Percentiles rank a stretch among this genome's conserved stretches.
Evolutionary conservation across 805 yeast species (phyloP).

Genomic region (Limtongia smithiae): DNA sequence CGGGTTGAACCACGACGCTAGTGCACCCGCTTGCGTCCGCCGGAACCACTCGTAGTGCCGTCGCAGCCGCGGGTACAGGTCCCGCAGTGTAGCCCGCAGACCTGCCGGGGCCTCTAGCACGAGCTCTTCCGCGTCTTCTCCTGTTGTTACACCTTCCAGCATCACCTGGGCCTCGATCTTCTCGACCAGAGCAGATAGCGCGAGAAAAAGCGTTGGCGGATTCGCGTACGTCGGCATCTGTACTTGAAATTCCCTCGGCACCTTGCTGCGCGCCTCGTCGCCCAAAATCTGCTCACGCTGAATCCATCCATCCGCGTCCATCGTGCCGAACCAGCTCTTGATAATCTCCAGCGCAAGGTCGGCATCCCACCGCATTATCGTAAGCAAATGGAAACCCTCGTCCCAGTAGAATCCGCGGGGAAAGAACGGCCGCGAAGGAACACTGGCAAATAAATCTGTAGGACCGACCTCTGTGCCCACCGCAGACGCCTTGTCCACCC

Average conservation of each 20-base stretch:
- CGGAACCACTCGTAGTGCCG: conserved; percentile 84
- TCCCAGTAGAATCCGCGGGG: conserved; percentile 99
- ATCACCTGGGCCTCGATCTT: conserved; percentile 7
- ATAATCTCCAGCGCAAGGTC: conserved; percentile 48
- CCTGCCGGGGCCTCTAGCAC: conserved; percentile 52
- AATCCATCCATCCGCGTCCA: conserved; percentile 93
- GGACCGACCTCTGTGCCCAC: conserved; percentile 60
- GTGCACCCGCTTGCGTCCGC: conserved; percentile 70
- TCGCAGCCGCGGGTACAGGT: conserved; percentile 72
- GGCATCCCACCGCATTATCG: conserved; percentile 69
- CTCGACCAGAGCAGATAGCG: conserved; percentile 29
- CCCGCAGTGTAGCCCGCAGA: conserved; percentile 40
- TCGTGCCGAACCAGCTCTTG: conserved; percentile 80
- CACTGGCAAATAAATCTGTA: conserved; percentile 68
- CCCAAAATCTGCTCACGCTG: conserved; percentile 95
- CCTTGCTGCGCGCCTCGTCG: conserved; percentile 80
- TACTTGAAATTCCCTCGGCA: conserved; percentile 75
- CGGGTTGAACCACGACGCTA: conserved; percentile 64
- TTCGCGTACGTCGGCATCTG: conserved; percentile 90
- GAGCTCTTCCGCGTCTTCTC: conserved; percentile 36
- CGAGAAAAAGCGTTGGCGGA: conserved; percentile 87
- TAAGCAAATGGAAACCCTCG: conserved; percentile 91
- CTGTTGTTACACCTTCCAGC: conserved; percentile 4
- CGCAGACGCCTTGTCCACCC: conserved; percentile 32
- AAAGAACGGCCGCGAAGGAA: conserved; percentile 90